These are phyloP conservation scores for Candida sonorensis DNA, from an alignment of 805 yeast genomes.

Conservation along the genomic window DNA sequence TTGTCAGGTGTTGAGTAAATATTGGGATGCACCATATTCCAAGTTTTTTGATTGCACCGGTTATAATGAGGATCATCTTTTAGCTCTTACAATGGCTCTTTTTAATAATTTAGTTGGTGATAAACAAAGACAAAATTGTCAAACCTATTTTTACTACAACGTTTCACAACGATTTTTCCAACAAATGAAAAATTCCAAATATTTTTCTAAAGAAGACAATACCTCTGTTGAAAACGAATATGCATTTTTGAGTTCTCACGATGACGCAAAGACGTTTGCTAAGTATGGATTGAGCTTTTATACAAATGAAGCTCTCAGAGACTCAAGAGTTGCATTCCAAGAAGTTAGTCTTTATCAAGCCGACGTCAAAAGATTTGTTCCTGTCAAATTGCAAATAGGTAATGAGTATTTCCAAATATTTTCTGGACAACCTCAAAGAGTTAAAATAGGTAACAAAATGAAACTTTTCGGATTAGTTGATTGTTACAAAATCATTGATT, in stretches of 20 bases:
- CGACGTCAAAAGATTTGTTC: slow-evolving; percentile 41
- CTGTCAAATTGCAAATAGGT: slow-evolving; percentile 64
- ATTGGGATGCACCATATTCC: slow-evolving; percentile 65
- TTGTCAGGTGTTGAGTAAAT: slow-evolving; percentile 58
- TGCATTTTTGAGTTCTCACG: slow-evolving; percentile 38
- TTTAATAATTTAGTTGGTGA: slow-evolving; percentile 37
- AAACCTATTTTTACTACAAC: slow-evolving; percentile 45
- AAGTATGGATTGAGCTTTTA: slow-evolving; percentile 38
- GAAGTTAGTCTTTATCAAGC: slow-evolving; percentile 49
- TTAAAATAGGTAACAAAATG: slow-evolving; percentile 30
- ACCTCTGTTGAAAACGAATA: slow-evolving; percentile 10
- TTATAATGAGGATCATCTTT: slow-evolving; percentile 21
- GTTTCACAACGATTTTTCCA: slow-evolving; percentile 29
- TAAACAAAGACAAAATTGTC: slow-evolving; percentile 45
- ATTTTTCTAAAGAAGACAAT: slow-evolving; percentile 4
- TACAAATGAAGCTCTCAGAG: slow-evolving; percentile 36
- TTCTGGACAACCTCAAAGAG: slow-evolving; percentile 35
- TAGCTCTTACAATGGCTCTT: slow-evolving; percentile 8
- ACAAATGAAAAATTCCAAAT: slow-evolving; percentile 5
- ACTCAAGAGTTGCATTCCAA: slow-evolving; percentile 43
- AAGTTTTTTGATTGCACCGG: slow-evolving; percentile 67
- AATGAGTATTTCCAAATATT: slow-evolving; percentile 56
- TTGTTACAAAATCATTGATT: slow-evolving; percentile 34
- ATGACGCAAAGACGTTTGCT: slow-evolving; percentile 37
- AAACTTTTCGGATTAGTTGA: slow-evolving; percentile 34